Conservation (phyloP, 2,329 filamentous ascomycete genomes). For the Mollisiaceae sp. region DNA sequence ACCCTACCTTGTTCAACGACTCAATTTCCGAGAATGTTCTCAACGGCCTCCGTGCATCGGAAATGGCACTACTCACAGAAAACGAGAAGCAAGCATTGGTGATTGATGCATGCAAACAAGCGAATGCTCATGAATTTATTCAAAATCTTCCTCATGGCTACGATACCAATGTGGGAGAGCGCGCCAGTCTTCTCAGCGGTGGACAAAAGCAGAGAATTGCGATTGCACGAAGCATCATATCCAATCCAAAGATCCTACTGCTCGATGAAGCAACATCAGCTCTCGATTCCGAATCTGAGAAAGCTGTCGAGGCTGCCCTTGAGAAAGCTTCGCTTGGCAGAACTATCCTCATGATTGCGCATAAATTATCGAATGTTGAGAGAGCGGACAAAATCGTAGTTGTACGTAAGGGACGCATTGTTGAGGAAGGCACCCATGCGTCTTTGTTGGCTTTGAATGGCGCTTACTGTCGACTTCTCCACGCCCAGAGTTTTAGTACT, state of each 20-base stretch:
- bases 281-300: conserved; percentile 44
- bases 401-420: conserved; percentile 69
- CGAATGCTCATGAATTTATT: conserved; percentile 62
- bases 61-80: conserved; percentile 8
- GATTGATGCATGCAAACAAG: conserved; percentile 54
- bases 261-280: conserved; percentile 67
- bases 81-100: conserved; percentile 16
- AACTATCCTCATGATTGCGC: conserved; percentile 66
- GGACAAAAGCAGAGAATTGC: conserved; percentile 81
- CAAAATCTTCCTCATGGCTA: conserved; percentile 63
- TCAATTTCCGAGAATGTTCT: conserved; percentile 45
- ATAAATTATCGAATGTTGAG: conserved; percentile 74
- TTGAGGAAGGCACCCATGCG: conserved; percentile 77
- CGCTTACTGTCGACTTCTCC: conserved; percentile 70
- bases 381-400: conserved; percentile 81
- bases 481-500: conserved; percentile 62
- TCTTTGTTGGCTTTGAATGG: conserved; percentile 64
- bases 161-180: conserved; percentile 74
- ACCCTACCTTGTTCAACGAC: conserved; percentile 57
- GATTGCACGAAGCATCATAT: conserved; percentile 70
- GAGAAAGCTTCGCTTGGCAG: conserved; percentile 56
- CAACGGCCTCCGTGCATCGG: conserved; percentile 17
- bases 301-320: conserved; percentile 56
- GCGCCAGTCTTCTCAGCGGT: conserved; percentile 76
- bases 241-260: conserved; percentile 67